phyloP scores from a whole-genome alignment of 352 stramenopile genomes.

The Elongisporangium anandrum region DNA sequence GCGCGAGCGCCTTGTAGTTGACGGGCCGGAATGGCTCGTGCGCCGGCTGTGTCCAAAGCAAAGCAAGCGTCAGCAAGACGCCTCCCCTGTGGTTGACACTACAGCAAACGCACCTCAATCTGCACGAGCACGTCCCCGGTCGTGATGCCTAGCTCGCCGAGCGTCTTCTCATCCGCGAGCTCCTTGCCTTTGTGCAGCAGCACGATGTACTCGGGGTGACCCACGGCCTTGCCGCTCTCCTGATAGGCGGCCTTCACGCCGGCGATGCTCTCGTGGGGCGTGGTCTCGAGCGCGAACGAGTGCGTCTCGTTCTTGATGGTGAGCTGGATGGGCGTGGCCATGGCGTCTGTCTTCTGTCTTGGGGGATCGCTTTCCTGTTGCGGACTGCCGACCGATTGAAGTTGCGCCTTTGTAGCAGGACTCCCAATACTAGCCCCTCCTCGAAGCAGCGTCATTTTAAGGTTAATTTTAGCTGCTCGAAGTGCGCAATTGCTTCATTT shows the following conservation, averaged over 20 bases:
- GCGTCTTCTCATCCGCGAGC: conserved; percentile 81
- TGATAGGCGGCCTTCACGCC: conserved; percentile 83
- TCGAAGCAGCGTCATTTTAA: conserved; percentile 7
- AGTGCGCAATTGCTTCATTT: neutral
- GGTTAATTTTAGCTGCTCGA: neutral
- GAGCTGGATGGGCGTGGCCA: conserved; percentile 57
- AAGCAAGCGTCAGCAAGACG: neutral
- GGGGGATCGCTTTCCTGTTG: neutral
- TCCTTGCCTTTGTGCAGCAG: conserved; percentile 86
- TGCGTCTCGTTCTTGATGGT: conserved; percentile 78
- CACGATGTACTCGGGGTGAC: conserved; percentile 73
- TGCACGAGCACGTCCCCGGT: conserved; percentile 81
- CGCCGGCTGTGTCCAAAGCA: conserved; percentile 20
- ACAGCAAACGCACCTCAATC: conserved; percentile 53
- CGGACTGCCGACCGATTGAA: neutral
- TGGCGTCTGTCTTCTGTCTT: conserved; percentile 5
- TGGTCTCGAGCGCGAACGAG: conserved; percentile 64
- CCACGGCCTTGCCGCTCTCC: conserved; percentile 59
- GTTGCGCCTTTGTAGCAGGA: neutral
- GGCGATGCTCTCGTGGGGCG: conserved; percentile 66
- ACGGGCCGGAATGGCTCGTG: conserved; percentile 86
- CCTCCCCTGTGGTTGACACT: neutral
- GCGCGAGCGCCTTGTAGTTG: conserved; percentile 80
- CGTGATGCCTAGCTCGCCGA: conserved; percentile 69
- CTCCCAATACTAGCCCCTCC: conserved; percentile 4